Percentiles rank a stretch among this genome's conserved stretches.
Evolutionary conservation across 2,329 filamentous ascomycete species (phyloP).

Genomic region (Alternaria longipes): DNA sequence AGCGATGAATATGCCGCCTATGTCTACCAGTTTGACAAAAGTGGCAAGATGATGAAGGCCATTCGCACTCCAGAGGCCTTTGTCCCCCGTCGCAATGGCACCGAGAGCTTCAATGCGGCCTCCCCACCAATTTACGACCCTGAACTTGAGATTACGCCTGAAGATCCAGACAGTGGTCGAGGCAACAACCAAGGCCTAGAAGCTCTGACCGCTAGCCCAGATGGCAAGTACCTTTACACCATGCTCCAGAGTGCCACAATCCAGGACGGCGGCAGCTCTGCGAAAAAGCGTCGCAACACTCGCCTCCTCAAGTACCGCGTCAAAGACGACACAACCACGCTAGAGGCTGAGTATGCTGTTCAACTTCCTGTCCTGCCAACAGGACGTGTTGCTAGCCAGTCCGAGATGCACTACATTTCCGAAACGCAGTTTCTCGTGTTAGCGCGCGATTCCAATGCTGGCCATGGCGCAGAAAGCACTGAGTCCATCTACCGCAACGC

Average conservation of each 20-base stretch:
- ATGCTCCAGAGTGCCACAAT: conserved; percentile 71
- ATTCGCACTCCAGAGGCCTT: conserved; percentile 72
- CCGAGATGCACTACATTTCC: conserved; percentile 72
- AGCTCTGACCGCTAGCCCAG: conserved; percentile 69
- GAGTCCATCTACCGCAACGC: conserved; percentile 72
- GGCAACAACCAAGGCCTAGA: conserved; percentile 81
- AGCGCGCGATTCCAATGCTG: conserved; percentile 68
- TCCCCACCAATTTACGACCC: conserved; percentile 69
- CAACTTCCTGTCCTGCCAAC: conserved; percentile 67
- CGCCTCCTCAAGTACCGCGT: conserved; percentile 73
- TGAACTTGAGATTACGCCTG: conserved; percentile 60
- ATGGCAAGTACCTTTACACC: conserved; percentile 70
- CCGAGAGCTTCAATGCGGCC: conserved; percentile 69
- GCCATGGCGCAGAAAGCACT: conserved; percentile 64
- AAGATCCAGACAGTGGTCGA: conserved; percentile 68
- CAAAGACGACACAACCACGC: conserved; percentile 55
- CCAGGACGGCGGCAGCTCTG: conserved; percentile 62
- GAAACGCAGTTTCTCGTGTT: conserved; percentile 73
- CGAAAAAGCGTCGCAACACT: conserved; percentile 64
- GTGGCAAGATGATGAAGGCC: conserved; percentile 68
- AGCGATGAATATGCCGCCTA: conserved; percentile 72
- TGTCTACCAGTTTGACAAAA: conserved; percentile 69
- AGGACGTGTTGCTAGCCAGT: conserved; percentile 70
- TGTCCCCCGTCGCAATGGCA: conserved; percentile 70
- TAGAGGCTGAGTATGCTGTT: conserved; percentile 71